These are phyloP conservation scores for Cladophialophora psammophila DNA, from an alignment of 2,329 filamentous ascomycete genomes.

Conservation along the genomic window DNA sequence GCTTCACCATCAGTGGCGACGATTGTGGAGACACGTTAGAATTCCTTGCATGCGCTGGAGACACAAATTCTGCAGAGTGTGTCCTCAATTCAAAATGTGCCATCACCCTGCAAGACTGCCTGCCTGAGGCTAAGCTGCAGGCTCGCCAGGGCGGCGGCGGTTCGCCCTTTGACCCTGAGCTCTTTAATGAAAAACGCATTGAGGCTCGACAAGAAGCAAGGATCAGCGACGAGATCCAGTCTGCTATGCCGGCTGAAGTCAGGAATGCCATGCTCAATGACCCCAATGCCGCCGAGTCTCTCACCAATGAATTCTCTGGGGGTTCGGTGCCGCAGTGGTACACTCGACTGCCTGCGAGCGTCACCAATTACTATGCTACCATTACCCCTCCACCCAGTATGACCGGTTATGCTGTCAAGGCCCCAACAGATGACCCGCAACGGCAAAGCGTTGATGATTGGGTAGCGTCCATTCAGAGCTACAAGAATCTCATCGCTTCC, in stretches of 20 bases:
- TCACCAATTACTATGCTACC: slow-evolving; percentile 30
- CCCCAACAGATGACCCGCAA: slow-evolving; percentile 6
- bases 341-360: slow-evolving; percentile 15
- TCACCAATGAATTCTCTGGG: slow-evolving; percentile 26
- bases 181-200: neutral
- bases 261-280: slow-evolving; percentile 23
- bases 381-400: slow-evolving; percentile 23
- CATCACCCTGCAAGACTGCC: neutral
- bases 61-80: neutral
- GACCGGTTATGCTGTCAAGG: neutral
- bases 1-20: slow-evolving; percentile 6
- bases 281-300: slow-evolving; percentile 19
- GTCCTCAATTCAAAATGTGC: neutral
- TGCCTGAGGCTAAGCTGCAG: neutral
- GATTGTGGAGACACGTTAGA: neutral
- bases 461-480: slow-evolving; percentile 19
- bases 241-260: slow-evolving; percentile 20
- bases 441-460: slow-evolving; percentile 16
- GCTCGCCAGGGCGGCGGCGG: slow-evolving; percentile 3
- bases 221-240: slow-evolving; percentile 19
- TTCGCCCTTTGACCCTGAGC: slow-evolving; percentile 9
- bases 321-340: slow-evolving; percentile 22
- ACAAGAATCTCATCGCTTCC: slow-evolving; percentile 11
- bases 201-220: neutral
- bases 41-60: neutral